Conservation (phyloP, 176 grass and related monocot species). For the Olyra latifolia region DNA sequence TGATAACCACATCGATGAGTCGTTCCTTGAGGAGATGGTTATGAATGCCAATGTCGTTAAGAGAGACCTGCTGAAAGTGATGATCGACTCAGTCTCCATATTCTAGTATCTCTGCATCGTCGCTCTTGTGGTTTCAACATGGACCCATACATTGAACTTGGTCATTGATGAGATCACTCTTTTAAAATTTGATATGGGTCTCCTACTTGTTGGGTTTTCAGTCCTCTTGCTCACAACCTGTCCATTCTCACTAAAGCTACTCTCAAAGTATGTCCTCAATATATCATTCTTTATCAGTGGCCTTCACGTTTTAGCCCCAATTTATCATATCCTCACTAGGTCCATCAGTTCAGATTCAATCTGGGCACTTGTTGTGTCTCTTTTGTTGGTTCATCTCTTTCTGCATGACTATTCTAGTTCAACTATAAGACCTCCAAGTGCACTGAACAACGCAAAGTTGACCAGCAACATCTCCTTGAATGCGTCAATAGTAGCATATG, state of each 20-base stretch:
- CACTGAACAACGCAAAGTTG: slow-evolving; percentile 85
- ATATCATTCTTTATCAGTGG: slow-evolving; percentile 86
- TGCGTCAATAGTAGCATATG: slow-evolving; percentile 87
- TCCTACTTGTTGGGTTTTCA: slow-evolving; percentile 72
- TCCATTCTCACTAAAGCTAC: slow-evolving; percentile 59
- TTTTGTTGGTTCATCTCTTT: slow-evolving; percentile 89
- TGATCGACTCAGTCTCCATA: slow-evolving; percentile 78
- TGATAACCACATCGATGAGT: slow-evolving; percentile 77
- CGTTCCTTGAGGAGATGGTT: slow-evolving; percentile 94
- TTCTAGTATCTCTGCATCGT: slow-evolving; percentile 87
- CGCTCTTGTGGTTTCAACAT: slow-evolving; percentile 78
- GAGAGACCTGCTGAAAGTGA: slow-evolving; percentile 72
- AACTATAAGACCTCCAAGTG: slow-evolving; percentile 85
- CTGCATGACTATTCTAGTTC: slow-evolving; percentile 93
- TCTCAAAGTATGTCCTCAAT: slow-evolving; percentile 75
- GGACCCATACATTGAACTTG: slow-evolving; percentile 74
- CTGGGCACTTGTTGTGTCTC: slow-evolving; percentile 72
- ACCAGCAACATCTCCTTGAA: slow-evolving; percentile 89
- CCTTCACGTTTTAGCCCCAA: slow-evolving; percentile 84
- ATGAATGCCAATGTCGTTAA: slow-evolving; percentile 98
- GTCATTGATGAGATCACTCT: slow-evolving; percentile 73
- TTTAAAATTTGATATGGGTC: slow-evolving; percentile 69
- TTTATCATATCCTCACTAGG: slow-evolving; percentile 88
- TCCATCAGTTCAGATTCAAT: slow-evolving; percentile 97
- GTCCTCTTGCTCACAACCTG: slow-evolving; percentile 59